These are phyloP conservation scores for Saccharomycopsis hybrid DNA, from an alignment of 1,139 yeast species.

Conservation along the genomic window DNA sequence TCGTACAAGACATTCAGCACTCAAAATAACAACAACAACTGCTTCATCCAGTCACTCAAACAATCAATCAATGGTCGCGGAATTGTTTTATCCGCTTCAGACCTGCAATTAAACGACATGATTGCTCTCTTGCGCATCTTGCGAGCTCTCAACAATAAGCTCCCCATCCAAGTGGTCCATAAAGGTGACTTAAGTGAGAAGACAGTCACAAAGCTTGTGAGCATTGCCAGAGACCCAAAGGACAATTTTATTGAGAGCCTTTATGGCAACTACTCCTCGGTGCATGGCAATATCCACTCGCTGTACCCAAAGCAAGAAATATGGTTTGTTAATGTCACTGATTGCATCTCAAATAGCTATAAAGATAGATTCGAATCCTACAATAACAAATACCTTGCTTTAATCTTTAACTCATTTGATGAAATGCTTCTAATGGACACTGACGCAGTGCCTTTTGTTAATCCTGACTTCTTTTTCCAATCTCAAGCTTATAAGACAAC, in stretches of 20 bases:
- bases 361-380: slow-evolving; percentile 35
- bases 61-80: slow-evolving; percentile 40
- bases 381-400: slow-evolving; percentile 43
- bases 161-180: slow-evolving; percentile 37
- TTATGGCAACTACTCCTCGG: no score
- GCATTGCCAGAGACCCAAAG: slow-evolving; percentile 26
- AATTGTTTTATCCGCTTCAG: slow-evolving; percentile 36
- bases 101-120: slow-evolving; percentile 34
- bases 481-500: slow-evolving; percentile 31
- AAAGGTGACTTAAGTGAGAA: slow-evolving; percentile 26
- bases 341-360: slow-evolving; percentile 27
- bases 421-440: slow-evolving; percentile 47
- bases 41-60: slow-evolving; percentile 31
- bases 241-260: no score
- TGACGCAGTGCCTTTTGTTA: slow-evolving; percentile 41
- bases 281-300: slow-evolving; percentile 22
- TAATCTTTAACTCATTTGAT: slow-evolving; percentile 42
- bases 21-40: no score
- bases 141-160: slow-evolving; percentile 32
- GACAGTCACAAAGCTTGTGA: slow-evolving; percentile 27
- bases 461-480: slow-evolving; percentile 35
- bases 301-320: slow-evolving; percentile 42
- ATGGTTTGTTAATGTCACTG: slow-evolving; percentile 39
- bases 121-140: slow-evolving; percentile 30
- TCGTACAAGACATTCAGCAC: no score